These are phyloP conservation scores for sweet orange (Citrus sinensis) DNA, from an alignment of 345 rosid species.

Conservation along the genomic window DVS_A1.0 CM039168.1:27896001-27896500, in stretches of 20 bases:
- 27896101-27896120: neutral
- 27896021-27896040: neutral
- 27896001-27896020: neutral
- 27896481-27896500: neutral
- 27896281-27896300: slow-evolving; percentile 22
- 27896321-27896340: slow-evolving; percentile 10
- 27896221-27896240: slow-evolving; percentile 16
- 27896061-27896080: neutral
- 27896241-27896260: slow-evolving; percentile 21
- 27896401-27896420: neutral
- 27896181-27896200: slow-evolving; percentile 24
- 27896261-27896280: slow-evolving; percentile 20
- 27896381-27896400: neutral
- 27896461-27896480: neutral
- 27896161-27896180: neutral
- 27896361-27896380: slow-evolving; percentile 25
- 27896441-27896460: neutral
- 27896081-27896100: neutral
- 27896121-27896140: neutral
- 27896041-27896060: too few relatives aligned
- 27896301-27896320: slow-evolving; percentile 16
- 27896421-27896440: neutral
- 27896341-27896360: slow-evolving; percentile 37
- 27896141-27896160: neutral
- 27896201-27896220: slow-evolving; percentile 31